Conservation (phyloP, 768 basidiomycete species). For the Russula sp. region DNA sequence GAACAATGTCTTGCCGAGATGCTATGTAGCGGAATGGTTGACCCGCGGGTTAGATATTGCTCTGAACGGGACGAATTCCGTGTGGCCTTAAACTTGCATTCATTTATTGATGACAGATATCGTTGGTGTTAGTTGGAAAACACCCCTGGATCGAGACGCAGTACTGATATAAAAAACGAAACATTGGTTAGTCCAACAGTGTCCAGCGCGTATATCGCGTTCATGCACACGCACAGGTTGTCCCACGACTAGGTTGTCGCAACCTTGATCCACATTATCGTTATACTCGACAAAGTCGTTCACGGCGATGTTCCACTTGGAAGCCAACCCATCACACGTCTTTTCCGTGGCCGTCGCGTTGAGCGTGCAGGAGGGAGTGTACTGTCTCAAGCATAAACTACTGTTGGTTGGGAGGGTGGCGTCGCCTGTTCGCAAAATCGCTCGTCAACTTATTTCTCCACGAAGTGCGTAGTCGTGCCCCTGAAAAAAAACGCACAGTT, state of each 20-base stretch:
- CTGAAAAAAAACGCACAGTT: neutral
- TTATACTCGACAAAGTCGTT: constrained; percentile 1
- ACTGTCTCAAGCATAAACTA: neutral
- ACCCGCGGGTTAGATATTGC: neutral
- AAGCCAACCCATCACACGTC: neutral
- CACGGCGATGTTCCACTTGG: neutral
- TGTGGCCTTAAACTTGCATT: neutral
- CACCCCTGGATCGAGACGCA: constrained; percentile 4
- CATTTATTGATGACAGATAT: neutral
- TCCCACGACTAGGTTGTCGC: constrained; percentile 6
- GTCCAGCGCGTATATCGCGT: no score
- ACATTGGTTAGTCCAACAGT: neutral
- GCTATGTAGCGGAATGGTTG: neutral
- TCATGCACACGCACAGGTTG: neutral
- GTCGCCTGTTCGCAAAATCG: neutral
- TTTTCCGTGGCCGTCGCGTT: constrained; percentile 5
- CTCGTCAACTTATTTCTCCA: neutral
- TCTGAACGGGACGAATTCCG: neutral
- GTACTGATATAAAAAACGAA: neutral
- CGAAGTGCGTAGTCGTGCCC: neutral
- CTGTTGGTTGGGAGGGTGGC: neutral
- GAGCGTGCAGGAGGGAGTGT: constrained; percentile 5
- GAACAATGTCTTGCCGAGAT: neutral
- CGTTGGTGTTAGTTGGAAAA: neutral
- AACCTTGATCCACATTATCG: constrained; percentile 1